Evolutionary conservation across 106 monocot species (phyloP).

Genomic region (Phalaenopsis equestris): DNA sequence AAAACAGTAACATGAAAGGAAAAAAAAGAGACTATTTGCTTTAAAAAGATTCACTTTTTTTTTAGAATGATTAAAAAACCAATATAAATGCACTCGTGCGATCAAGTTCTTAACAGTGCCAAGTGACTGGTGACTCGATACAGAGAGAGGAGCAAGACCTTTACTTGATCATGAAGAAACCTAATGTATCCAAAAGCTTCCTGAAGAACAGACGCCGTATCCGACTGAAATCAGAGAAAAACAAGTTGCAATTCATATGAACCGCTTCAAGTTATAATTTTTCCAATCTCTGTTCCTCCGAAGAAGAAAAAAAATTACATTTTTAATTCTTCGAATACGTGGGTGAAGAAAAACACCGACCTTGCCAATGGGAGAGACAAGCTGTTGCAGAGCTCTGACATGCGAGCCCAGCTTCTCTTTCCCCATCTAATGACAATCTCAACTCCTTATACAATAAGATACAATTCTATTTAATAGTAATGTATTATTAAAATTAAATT

Average conservation of each 20-base stretch:
- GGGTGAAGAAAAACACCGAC: neutral
- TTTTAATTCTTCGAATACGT: neutral
- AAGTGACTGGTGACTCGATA: neutral
- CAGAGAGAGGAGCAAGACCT: neutral
- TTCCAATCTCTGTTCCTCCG: neutral
- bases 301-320: neutral
- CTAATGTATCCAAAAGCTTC: constrained; percentile 12
- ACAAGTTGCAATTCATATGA: neutral
- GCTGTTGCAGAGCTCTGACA: constrained; percentile 3
- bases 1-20: neutral
- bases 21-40: no score
- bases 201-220: constrained; percentile 17
- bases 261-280: neutral
- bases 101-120: no score
- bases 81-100: neutral
- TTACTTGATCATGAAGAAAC: constrained; percentile 16
- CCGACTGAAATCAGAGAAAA: constrained; percentile 9
- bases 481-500: neutral
- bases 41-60: no score
- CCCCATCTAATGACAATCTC: constrained; percentile 1
- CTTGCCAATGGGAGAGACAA: constrained; percentile 7
- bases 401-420: neutral
- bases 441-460: neutral
- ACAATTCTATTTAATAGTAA: neutral
- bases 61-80: neutral